Evolutionary conservation across 1,284 basidiomycete genomes (phyloP).

Genomic region (Vanrija sp.): DNA sequence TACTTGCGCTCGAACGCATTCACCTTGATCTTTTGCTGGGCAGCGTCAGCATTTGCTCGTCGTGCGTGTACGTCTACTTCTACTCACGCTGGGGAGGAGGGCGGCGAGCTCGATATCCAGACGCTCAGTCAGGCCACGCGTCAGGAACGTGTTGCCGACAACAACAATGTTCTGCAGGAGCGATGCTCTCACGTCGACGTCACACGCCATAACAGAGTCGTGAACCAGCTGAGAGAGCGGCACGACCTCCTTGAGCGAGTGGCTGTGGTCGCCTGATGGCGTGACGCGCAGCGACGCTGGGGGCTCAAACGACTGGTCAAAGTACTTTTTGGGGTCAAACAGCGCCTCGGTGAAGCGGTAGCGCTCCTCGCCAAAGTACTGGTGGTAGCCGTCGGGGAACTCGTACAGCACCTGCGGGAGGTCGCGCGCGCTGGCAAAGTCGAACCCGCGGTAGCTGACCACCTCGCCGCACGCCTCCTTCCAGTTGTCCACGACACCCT

Average conservation of each 20-base stretch:
- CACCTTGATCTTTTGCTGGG: constrained; percentile 63
- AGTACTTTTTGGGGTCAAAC: constrained; percentile 74
- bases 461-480: constrained; percentile 83
- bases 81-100: constrained; percentile 72
- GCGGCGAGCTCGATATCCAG: constrained; percentile 73
- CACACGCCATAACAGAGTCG: constrained; percentile 76
- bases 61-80: too few relatives aligned
- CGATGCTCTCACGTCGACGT: constrained; percentile 84
- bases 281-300: constrained; percentile 38
- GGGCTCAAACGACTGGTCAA: constrained; percentile 48
- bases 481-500: constrained; percentile 86
- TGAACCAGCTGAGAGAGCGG: constrained; percentile 73
- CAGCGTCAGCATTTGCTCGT: neutral
- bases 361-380: constrained; percentile 77
- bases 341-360: constrained; percentile 83
- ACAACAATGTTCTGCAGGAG: constrained; percentile 91
- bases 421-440: constrained; percentile 32
- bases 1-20: constrained; percentile 83
- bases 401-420: constrained; percentile 61
- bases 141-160: constrained; percentile 83
- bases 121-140: constrained; percentile 81
- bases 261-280: constrained; percentile 57
- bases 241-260: constrained; percentile 52
- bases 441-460: constrained; percentile 38
- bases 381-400: constrained; percentile 91